Percentiles rank a stretch among this genome's conserved stretches.
These are phyloP conservation scores for Tremella fuciformis DNA, from an alignment of 768 basidiomycete species.

Conservation along the genomic window DNA sequence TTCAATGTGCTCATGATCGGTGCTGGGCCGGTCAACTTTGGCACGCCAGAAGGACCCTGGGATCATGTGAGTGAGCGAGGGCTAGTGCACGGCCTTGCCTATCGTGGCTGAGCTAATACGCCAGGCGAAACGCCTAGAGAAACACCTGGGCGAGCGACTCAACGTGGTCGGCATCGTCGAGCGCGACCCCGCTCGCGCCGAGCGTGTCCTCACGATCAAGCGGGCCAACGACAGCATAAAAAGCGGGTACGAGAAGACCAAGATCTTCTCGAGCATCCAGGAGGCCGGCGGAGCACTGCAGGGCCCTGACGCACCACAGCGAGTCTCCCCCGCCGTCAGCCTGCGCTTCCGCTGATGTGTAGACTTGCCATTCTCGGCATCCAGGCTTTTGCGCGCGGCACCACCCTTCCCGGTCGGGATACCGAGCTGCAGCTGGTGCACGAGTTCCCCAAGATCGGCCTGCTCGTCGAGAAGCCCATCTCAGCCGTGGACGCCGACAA, in stretches of 20 bases:
- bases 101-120: neutral
- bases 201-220: slow-evolving; percentile 73
- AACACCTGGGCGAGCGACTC: slow-evolving; percentile 84
- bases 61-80: slow-evolving; percentile 26
- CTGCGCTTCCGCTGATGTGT: neutral
- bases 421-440: slow-evolving; percentile 80
- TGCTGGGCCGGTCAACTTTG: slow-evolving; percentile 38
- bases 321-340: slow-evolving; percentile 2
- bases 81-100: no score
- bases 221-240: slow-evolving; percentile 77
- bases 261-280: slow-evolving; percentile 23
- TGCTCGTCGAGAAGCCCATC: slow-evolving; percentile 89
- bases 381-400: slow-evolving; percentile 81
- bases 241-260: slow-evolving; percentile 79
- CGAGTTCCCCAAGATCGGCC: slow-evolving; percentile 77
- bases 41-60: slow-evolving; percentile 37
- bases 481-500: slow-evolving; percentile 64
- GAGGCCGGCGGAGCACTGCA: slow-evolving; percentile 19
- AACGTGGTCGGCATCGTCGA: slow-evolving; percentile 93
- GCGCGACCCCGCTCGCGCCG: slow-evolving; percentile 73
- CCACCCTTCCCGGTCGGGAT: slow-evolving; percentile 66
- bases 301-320: slow-evolving; percentile 22
- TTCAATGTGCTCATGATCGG: slow-evolving; percentile 39
- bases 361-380: slow-evolving; percentile 58
- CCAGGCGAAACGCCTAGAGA: slow-evolving; percentile 29